These are phyloP conservation scores for Boehmeria nivea DNA, from an alignment of 306 rosid genomes.

Conservation along the genomic window DNA sequence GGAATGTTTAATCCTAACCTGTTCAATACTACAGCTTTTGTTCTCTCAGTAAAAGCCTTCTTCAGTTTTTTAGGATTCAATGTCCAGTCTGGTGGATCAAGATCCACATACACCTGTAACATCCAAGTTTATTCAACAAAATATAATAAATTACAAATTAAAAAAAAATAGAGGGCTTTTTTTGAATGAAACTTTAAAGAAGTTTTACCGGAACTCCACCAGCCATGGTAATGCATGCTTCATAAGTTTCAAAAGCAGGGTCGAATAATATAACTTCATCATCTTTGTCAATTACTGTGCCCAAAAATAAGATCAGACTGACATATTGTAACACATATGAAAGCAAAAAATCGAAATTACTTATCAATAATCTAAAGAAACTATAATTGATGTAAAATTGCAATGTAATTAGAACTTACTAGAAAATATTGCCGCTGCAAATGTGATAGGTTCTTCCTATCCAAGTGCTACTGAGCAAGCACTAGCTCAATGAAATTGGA, in stretches of 20 bases:
- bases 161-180: no score
- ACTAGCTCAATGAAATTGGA: no score
- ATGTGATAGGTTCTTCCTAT: no score
- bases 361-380: no score
- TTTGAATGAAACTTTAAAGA: no score
- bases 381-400: no score
- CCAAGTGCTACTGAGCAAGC: no score
- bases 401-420: conserved; percentile 29
- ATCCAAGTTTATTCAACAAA: background rate
- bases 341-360: background rate
- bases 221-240: conserved; percentile 51
- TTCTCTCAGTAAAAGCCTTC: conserved; percentile 52
- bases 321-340: background rate
- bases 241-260: conserved; percentile 66
- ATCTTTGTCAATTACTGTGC: conserved; percentile 65
- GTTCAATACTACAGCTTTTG: conserved; percentile 72
- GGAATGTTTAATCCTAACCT: conserved; percentile 41
- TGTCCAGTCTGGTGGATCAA: conserved; percentile 81
- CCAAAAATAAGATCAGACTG: no score
- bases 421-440: conserved; percentile 64
- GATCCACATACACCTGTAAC: conserved; percentile 57
- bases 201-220: conserved; percentile 86
- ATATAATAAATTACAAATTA: no score
- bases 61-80: conserved; percentile 54
- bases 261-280: conserved; percentile 73